Evolutionary conservation across 257 asterid genomes (phyloP), one percentile per base, ranked within the genome.

Genomic region (Primulina huaijiensis): DNA sequence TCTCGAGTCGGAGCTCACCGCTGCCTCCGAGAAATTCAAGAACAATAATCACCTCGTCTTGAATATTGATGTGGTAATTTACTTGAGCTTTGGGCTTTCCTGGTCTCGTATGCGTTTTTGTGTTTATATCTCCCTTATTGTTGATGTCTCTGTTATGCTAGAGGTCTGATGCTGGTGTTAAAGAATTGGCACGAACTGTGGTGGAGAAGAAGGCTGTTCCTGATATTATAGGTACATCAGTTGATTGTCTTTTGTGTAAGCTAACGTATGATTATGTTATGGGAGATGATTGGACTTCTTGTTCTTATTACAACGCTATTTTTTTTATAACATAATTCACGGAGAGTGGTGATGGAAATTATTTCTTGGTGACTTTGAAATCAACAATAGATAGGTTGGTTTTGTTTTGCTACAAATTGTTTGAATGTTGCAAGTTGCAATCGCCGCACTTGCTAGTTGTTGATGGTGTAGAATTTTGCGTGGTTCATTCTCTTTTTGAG

Each of bases 41-140:
- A 84, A 76, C 73, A 30, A 68, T 72, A 82, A 76, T 52, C 96
- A 93, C 77, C 74, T 89, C 37, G n/a, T 85, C 70, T 73, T 93
- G 95, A 85, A 80, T 38, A 90, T 83, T 25, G 99, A 93, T 58
- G 96, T 93, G 97, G 98, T 92, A 83, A 67, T 55, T 72, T 67
- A 11, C 67, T 4, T 35, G 40, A 12, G 50, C 61, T 64, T 55
- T 60, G 21, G 30, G 30, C 65, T n/a, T 62, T 67, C 34, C 6
- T 30, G 7, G 17, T 50, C 34, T 6, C 19, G 5, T 3, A 20
- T 29, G 46, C 33, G 46, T 30, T 52, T 23, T 52, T 67, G 12
- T 33, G 64, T 69, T 40, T 31, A 34, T 27, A 43, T 7, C 35
- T 60, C 8, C 43, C n/a, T 29, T 71, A 33, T 23, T 40, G 53